phyloP scores from a whole-genome alignment of 768 basidiomycete species.

The Trametes elegans region DNA sequence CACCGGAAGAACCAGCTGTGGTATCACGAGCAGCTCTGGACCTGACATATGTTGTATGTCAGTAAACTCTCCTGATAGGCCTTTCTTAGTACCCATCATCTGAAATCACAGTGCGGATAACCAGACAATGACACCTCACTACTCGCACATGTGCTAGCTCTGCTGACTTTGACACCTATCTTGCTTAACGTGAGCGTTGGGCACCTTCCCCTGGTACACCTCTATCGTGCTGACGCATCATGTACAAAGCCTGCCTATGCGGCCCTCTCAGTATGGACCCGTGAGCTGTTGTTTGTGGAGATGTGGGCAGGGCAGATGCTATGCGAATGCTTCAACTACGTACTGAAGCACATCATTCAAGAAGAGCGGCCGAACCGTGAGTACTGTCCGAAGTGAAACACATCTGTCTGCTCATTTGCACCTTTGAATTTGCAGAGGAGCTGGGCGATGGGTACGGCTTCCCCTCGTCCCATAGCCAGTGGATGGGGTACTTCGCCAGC shows the following conservation, averaged over 20 bases:
- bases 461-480: conserved; percentile 87
- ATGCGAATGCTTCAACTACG: conserved; percentile 68
- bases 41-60: conserved; percentile 22
- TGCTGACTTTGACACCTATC: conserved; percentile 35
- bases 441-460: conserved; percentile 79
- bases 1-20: not conserved
- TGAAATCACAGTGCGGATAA: conserved; percentile 6
- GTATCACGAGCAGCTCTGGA: conserved; percentile 18
- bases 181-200: conserved; percentile 28
- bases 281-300: conserved; percentile 74
- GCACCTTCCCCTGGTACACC: not conserved
- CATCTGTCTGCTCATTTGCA: not conserved
- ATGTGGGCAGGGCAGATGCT: conserved; percentile 83
- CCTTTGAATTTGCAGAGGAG: conserved; percentile 38
- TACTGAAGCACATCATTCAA: conserved; percentile 65
- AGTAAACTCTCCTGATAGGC: not conserved
- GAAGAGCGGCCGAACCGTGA: conserved; percentile 67
- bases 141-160: conserved; percentile 27
- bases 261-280: conserved; percentile 67
- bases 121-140: conserved; percentile 32
- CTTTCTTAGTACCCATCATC: not conserved
- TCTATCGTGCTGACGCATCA: not conserved
- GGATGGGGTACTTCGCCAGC: conserved; percentile 83
- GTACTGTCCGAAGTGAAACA: conserved; percentile 20
- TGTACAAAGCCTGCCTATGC: conserved; percentile 70